Evolutionary conservation across 2,329 filamentous ascomycete genomes (phyloP).

Genomic region (Ceratocystis huliohia): DNA sequence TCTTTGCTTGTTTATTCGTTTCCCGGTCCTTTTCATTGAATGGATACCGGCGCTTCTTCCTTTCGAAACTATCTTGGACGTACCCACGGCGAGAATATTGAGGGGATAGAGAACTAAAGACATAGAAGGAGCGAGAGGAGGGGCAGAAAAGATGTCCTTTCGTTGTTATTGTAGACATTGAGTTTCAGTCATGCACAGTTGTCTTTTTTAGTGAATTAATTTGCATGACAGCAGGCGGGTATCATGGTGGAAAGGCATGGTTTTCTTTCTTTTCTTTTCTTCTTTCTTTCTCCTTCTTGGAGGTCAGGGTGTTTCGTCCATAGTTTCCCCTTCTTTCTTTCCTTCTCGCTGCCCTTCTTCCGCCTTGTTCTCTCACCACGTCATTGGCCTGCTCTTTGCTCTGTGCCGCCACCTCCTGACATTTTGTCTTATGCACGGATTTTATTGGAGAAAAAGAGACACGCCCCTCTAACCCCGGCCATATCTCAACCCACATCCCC

Average conservation of each 20-base stretch:
- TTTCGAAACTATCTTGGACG: not conserved
- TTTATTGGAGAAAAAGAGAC: not conserved
- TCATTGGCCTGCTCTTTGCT: not conserved
- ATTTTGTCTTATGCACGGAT: not conserved
- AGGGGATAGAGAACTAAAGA: not conserved
- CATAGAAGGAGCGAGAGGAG: not conserved
- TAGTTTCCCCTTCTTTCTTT: not conserved
- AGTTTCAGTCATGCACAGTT: not conserved
- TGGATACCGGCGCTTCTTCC: constrained; percentile 10
- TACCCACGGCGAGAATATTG: not conserved
- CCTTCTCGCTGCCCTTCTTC: not conserved
- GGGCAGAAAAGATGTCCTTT: not conserved
- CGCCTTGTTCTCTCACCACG: constrained; percentile 4
- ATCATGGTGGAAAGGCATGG: not conserved
- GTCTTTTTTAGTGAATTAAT: not conserved
- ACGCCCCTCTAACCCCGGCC: not conserved
- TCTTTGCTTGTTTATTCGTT: not conserved
- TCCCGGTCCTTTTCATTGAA: not conserved
- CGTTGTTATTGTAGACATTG: not conserved
- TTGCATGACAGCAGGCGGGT: not conserved
- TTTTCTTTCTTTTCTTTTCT: not conserved
- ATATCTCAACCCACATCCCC: not conserved
- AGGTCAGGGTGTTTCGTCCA: not conserved
- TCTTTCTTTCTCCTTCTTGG: not conserved
- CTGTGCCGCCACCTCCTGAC: constrained; percentile 6